phyloP scores from a whole-genome alignment of 495 filamentous ascomycete species.

The Annulohypoxylon stygium region DNA sequence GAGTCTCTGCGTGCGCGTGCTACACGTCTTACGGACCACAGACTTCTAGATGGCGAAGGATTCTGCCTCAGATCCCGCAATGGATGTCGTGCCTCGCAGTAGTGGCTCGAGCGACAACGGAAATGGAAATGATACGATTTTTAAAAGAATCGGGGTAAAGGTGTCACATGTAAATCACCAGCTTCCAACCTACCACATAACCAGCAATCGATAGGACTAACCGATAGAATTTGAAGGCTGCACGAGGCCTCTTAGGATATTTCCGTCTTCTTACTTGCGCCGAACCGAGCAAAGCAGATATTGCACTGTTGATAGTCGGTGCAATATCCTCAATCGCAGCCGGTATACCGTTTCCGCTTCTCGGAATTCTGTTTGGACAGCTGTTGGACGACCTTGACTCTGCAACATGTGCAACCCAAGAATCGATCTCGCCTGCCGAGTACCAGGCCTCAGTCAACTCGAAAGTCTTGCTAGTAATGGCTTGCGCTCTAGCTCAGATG shows the following conservation, averaged over 20 bases:
- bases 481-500: slow-evolving; percentile 73
- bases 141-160: slow-evolving; percentile 16
- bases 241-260: slow-evolving; percentile 50
- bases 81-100: slow-evolving; percentile 19
- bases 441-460: slow-evolving; percentile 63
- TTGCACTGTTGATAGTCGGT: slow-evolving; percentile 64
- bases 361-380: slow-evolving; percentile 76
- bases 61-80: slow-evolving; percentile 25
- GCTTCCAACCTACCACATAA: not conserved
- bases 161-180: slow-evolving; percentile 36
- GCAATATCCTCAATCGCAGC: slow-evolving; percentile 68
- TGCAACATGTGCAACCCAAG: slow-evolving; percentile 61
- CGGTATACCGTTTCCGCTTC: slow-evolving; percentile 75
- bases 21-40: slow-evolving; percentile 3
- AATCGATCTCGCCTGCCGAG: slow-evolving; percentile 33
- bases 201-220: slow-evolving; percentile 5
- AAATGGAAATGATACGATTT: slow-evolving; percentile 15
- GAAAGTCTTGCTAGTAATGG: slow-evolving; percentile 73
- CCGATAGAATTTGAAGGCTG: slow-evolving; percentile 26
- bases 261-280: slow-evolving; percentile 54
- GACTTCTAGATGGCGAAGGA: slow-evolving; percentile 25
- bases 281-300: slow-evolving; percentile 59
- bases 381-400: slow-evolving; percentile 75
- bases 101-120: slow-evolving; percentile 11
- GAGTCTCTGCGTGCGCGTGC: not conserved